A percentile compares a stretch with the other conserved stretches of the same genome.
These are phyloP conservation scores for Ramichloridium luteum DNA, from an alignment of 2,329 filamentous ascomycete genomes.

Conservation along the genomic window DNA sequence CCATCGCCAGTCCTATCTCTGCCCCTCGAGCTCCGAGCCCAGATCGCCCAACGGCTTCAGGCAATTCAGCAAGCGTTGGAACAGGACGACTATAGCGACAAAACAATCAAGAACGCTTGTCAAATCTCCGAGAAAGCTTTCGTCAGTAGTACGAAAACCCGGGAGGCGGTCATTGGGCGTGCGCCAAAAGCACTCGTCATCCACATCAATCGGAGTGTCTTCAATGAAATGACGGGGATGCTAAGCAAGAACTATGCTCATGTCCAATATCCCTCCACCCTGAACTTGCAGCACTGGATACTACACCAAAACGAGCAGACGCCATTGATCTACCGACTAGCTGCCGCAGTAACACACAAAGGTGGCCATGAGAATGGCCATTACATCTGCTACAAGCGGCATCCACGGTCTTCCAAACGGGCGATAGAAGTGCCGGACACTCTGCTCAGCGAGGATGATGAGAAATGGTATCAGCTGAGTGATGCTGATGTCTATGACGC, in stretches of 20 bases:
- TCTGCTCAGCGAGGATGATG: too few relatives aligned
- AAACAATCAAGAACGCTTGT: slow-evolving; percentile 34
- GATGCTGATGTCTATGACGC: slow-evolving; percentile 73
- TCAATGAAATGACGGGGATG: slow-evolving; percentile 68
- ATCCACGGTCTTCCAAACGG: slow-evolving; percentile 30
- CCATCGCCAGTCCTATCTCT: slow-evolving; percentile 17
- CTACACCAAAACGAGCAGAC: slow-evolving; percentile 37
- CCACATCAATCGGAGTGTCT: slow-evolving; percentile 85
- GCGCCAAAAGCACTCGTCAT: slow-evolving; percentile 69
- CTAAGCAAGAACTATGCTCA: slow-evolving; percentile 73
- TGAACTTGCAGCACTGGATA: slow-evolving; percentile 79
- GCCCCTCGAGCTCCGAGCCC: slow-evolving; percentile 32
- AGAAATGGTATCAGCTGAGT: slow-evolving; percentile 81
- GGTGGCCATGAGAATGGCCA: slow-evolving; percentile 91
- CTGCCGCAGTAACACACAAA: slow-evolving; percentile 73
- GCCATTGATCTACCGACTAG: slow-evolving; percentile 9
- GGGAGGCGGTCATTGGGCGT: slow-evolving; percentile 74
- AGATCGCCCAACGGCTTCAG: slow-evolving; percentile 44
- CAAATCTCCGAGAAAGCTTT: slow-evolving; percentile 47
- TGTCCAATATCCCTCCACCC: slow-evolving; percentile 59
- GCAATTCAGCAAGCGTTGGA: slow-evolving; percentile 60
- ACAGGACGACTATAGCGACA: slow-evolving; percentile 63
- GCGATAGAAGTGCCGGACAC: slow-evolving; percentile 3
- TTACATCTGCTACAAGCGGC: slow-evolving; percentile 80
- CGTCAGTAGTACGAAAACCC: slow-evolving; percentile 70